Evolutionary conservation across 192 early-diverging fungal species (phyloP), one percentile per base, ranked within the genome.

Genomic region (Podila epicladia): DNA sequence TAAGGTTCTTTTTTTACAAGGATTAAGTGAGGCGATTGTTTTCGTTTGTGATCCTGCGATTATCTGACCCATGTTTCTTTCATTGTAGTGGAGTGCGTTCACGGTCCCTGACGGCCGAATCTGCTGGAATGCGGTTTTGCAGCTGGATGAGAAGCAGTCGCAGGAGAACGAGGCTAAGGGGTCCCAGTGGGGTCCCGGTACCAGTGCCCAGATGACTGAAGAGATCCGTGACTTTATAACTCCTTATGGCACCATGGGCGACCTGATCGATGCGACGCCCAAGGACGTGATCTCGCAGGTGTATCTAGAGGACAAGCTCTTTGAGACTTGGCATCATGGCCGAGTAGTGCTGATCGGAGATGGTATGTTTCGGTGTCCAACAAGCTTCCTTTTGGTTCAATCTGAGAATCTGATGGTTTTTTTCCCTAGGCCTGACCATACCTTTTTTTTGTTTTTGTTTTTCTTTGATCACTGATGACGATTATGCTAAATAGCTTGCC

Each of bases 291-390:
- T 76, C 22, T 76, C 74, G 22, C 69, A 77, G 28, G 69, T 77
- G 12, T 70, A 66, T 15, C 5, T 77, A 3, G 75, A 77, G 45
- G 69, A 78, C 35, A 78, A 78, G 50, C 20, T 71, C 33, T 77
- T 77, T 41, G 60, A 71, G 64, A 71, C 75, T n/a, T 77, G 75
- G 69, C 67, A 62, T 35, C 32, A 71, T 55, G 63, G 68, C 15
- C 55, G 69, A 2, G 60, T 58, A 0, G 75, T 77, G 19, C 37
- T 77, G 13, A 38, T 77, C 24, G 75, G 75, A 12, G 75, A 77
- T 65, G 67, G 67, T 76, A 60, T 26, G 55, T 9, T 5, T 2
- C 8, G 35, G 4, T 0, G 22, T 17, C 22, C 8, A n/a, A 28
- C 24, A 5, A 13, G 0, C 8, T 12, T 24, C 12, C 17, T 58